Evolutionary conservation across 305 asterid species (phyloP).

Genomic region (Stenogyne calaminthoides): DNA sequence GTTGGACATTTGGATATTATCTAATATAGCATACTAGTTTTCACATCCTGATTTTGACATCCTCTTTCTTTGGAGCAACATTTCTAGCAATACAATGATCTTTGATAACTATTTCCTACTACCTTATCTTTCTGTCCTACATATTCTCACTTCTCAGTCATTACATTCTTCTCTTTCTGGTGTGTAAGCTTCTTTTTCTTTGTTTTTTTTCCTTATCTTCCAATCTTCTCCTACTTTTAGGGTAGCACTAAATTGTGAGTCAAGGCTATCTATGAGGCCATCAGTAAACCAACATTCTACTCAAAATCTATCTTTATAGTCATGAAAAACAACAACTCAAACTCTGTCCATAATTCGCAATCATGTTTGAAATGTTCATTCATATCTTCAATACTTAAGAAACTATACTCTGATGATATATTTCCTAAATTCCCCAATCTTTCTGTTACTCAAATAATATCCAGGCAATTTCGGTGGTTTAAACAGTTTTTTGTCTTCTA

Average conservation of each 20-base stretch:
- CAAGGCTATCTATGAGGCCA: conserved; percentile 6
- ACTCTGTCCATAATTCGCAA: not conserved
- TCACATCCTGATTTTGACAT: not conserved
- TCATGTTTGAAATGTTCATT: not conserved
- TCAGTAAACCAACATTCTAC: not conserved
- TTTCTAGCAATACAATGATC: not conserved
- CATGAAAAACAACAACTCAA: not conserved
- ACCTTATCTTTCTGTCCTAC: not conserved
- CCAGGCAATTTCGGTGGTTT: not conserved
- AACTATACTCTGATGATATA: not conserved
- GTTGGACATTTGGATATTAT: not conserved
- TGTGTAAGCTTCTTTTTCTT: too few relatives aligned
- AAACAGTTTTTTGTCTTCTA: not conserved
- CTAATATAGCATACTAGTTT: not conserved
- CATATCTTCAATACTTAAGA: not conserved
- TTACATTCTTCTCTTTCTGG: too few relatives aligned
- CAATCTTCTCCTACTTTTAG: not conserved
- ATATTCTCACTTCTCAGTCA: too few relatives aligned
- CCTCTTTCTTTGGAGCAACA: not conserved
- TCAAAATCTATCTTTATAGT: not conserved
- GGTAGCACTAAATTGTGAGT: not conserved
- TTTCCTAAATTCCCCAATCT: not conserved
- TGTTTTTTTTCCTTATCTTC: not conserved
- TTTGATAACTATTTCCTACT: not conserved
- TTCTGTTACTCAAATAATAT: not conserved